Evolutionary conservation across 768 basidiomycete genomes (phyloP).

Genomic region (Mycena chlorophos): DNA sequence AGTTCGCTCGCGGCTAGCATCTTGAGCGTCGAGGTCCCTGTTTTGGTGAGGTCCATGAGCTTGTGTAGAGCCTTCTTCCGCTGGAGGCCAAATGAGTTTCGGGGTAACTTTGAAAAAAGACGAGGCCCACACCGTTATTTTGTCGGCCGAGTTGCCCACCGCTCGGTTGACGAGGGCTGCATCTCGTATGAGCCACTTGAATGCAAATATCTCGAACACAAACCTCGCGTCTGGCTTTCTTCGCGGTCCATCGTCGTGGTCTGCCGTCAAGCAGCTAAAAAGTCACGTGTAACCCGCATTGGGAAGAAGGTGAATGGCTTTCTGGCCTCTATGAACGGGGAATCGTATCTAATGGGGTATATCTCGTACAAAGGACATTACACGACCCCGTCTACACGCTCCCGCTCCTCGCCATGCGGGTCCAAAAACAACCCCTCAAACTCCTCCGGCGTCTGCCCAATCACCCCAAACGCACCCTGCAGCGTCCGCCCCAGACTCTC

Average conservation of each 20-base stretch:
- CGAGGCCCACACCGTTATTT: neutral
- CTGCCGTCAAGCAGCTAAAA: conserved; percentile 31
- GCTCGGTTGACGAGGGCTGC: neutral
- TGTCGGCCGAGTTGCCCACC: too few species aligned
- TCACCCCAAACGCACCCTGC: conserved; percentile 91
- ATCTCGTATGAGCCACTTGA: too few species aligned
- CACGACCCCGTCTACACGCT: conserved; percentile 25
- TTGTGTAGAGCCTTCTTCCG: conserved; percentile 51
- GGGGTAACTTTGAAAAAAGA: neutral
- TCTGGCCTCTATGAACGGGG: too few species aligned
- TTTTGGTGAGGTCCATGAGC: conserved; percentile 56
- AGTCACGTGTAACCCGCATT: too few species aligned
- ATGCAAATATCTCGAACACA: neutral
- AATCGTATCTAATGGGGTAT: too few species aligned
- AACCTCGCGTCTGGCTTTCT: conserved; percentile 40
- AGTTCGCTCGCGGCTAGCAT: conserved; percentile 60
- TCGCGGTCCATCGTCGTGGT: conserved; percentile 24
- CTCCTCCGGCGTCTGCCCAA: conserved; percentile 77
- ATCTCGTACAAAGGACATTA: conserved; percentile 9
- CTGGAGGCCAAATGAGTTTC: conserved; percentile 34
- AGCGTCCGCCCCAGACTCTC: conserved; percentile 77
- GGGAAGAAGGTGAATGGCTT: too few species aligned
- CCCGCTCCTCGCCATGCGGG: conserved; percentile 23
- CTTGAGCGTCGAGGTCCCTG: conserved; percentile 47
- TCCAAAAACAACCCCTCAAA: conserved; percentile 77